Percentiles rank a stretch among this genome's conserved stretches.
These are phyloP conservation scores for Chytridium lagenaria DNA, from an alignment of 371 early-diverging fungal genomes.

Conservation along the genomic window DNA sequence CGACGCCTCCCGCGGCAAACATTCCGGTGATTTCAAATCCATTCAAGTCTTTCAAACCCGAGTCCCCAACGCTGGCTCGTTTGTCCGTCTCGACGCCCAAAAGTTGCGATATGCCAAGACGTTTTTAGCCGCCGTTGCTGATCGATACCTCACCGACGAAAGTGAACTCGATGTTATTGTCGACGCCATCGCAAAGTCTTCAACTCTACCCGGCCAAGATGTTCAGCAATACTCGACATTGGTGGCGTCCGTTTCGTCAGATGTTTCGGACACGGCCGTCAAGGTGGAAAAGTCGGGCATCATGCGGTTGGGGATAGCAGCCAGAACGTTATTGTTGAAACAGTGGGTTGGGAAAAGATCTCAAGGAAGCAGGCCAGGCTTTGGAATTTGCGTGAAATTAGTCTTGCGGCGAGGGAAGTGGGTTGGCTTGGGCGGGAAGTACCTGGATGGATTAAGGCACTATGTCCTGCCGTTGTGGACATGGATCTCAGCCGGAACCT, in stretches of 20 bases:
- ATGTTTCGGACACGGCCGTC: too few species aligned
- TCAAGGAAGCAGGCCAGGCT: constrained; percentile 57
- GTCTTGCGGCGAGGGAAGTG: constrained; percentile 57
- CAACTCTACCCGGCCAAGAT: too few species aligned
- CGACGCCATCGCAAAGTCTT: too few species aligned
- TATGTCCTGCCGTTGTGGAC: constrained; percentile 65
- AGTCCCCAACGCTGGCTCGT: constrained; percentile 72
- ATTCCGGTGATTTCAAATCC: constrained; percentile 73
- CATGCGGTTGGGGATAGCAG: constrained; percentile 19
- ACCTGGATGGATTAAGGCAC: constrained; percentile 40
- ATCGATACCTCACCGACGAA: constrained; percentile 57
- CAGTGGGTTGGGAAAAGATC: constrained; percentile 81
- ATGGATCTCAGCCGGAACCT: constrained; percentile 77
- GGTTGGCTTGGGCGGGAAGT: constrained; percentile 45
- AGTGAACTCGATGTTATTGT: not conserved
- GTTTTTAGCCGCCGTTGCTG: constrained; percentile 61
- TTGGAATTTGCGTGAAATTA: constrained; percentile 58
- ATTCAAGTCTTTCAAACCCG: constrained; percentile 72
- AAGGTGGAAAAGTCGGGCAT: constrained; percentile 12
- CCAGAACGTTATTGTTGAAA: constrained; percentile 69
- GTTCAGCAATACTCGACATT: too few species aligned
- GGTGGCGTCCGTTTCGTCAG: too few species aligned
- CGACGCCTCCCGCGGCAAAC: constrained; percentile 78
- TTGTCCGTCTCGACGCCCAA: constrained; percentile 54
- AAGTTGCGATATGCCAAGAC: constrained; percentile 27